Evolutionary conservation across 2,329 filamentous ascomycete species (phyloP).

Genomic region (Alternaria sp.): DNA sequence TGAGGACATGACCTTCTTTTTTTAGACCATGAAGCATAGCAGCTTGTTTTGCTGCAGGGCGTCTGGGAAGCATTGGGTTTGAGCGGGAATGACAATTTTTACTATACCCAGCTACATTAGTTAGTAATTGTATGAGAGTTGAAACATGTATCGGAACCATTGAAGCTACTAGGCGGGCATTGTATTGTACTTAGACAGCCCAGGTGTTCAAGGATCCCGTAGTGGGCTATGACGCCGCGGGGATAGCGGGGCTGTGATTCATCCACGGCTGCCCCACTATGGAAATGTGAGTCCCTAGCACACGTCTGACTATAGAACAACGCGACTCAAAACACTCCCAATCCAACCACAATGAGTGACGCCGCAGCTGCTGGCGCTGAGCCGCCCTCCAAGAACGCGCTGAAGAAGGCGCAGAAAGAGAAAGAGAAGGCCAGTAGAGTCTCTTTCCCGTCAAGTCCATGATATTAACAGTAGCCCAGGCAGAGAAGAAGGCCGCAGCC

Average conservation of each 20-base stretch:
- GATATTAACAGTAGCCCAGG: conserved; percentile 31
- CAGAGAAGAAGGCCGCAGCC: conserved; percentile 50
- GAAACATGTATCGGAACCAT: background rate
- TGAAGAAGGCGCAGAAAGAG: conserved; percentile 52
- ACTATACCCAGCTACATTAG: conserved; percentile 14
- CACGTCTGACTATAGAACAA: conserved; percentile 4
- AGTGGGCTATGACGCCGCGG: conserved; percentile 22
- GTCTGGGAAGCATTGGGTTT: conserved; percentile 3
- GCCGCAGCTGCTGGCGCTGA: conserved; percentile 33
- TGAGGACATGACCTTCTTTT: background rate
- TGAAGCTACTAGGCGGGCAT: background rate
- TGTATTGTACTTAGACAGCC: background rate
- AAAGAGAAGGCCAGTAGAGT: conserved; percentile 46
- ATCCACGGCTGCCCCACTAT: conserved; percentile 21
- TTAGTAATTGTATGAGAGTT: conserved; percentile 2
- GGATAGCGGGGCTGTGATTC: conserved; percentile 25
- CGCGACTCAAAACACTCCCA: background rate
- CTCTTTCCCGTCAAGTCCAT: background rate
- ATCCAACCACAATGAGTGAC: conserved; percentile 39
- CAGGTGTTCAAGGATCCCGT: background rate
- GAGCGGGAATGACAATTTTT: background rate
- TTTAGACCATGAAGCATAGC: background rate
- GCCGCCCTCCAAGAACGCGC: conserved; percentile 48
- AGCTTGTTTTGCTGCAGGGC: background rate
- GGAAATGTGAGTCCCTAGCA: conserved; percentile 5